Evolutionary conservation across 2,329 filamentous ascomycete genomes (phyloP), one percentile per base, ranked within the genome.

Genomic region (Paraphoma sp.): DNA sequence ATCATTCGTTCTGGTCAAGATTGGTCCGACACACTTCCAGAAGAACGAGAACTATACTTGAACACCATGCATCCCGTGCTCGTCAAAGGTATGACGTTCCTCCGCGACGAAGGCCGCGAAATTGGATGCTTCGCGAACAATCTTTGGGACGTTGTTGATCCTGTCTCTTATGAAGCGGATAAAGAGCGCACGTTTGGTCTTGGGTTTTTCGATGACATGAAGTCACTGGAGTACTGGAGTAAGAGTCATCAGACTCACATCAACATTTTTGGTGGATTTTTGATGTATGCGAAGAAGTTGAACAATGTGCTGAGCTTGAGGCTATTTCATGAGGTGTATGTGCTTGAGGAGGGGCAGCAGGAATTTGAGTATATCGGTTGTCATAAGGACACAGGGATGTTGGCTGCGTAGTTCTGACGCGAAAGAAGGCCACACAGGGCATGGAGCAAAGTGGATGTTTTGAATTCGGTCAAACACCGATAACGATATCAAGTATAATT

Each of bases 1-100:
- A 68, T 82, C 14, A 81, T 82, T 38, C 76, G 79, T 28, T 81
- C 79, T 0, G 80, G 79, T 0, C 80, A 82, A 57, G 79, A 82
- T 55, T 82, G 79, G 80, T 76, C 73, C 0, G 71, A 65, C 23
- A 80, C 79, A 1, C 54, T 65, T 4, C 75, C 77, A 1, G 71
- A 75, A 29, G 80, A 82, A 67, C 72, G 78, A 1, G 70, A 75
- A 44, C 60, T 82, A 1, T 82, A 82, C 58, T 68, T 81, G 9
- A 70, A 74, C 28, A 80, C 76, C 4, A 81, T 82, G 78, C 78
- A 81, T 51, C 80, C 80, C 0, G 76, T 80, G 1, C 68, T 82
- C 6, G 67, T 69, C 16, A 69, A 69, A 41, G 80, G 80, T 0
- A 82, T 82, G 80, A 65, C 76, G 16, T 82, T 80, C 54, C 68